Base-by-base conservation (phyloP, 805 yeast genomes). In the Phaffomyces antillensis region DNA sequence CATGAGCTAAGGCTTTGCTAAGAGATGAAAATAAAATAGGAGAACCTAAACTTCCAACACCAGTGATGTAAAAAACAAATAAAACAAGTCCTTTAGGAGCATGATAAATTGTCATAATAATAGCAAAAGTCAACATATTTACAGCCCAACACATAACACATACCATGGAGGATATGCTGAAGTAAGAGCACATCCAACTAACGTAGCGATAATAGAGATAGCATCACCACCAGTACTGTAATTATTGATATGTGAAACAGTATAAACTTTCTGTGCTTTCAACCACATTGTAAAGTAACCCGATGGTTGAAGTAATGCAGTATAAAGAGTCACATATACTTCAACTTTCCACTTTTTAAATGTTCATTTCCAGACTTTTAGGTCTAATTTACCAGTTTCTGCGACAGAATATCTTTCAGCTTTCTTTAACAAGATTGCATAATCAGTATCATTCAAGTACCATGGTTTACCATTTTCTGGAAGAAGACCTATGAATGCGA, bases 11-110 rank as follows among this genome's bases (percentile, higher is more conserved):
- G 30, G 76, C 73, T 55, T 75, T 81, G 50, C 74, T 74, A 46
- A 71, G 72, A 77, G 79, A 77, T 16, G 78, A 68, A 20, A 76
- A 79, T 12, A 76, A 58, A 1, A 74, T 77, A 0, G 81, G 76
- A 0, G 82, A 77, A 72, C 72, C 73, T 12, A 81, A 77, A 75
- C 78, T 72, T 7, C 79, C 79, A 43, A 5, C 68, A 56, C 75
- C 77, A 48, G 74, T 20, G 23, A 20, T 20, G 52, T 76, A 68
- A 61, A 70, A 79, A 1, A 78, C 83, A 60, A 75, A 77, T 78
- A 81, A 78, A 51, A 75, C 76, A 7, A 77, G 77, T 4, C 68
- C 23, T 20, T 20, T 20, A 3, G 75, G 68, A 13, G 78, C 76
- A 39, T 72, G 39, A 82, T 83, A 78, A 10, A 70, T 73, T 3